Conservation (phyloP, 805 yeast genomes). For the Kuraishia hungarica region DNA sequence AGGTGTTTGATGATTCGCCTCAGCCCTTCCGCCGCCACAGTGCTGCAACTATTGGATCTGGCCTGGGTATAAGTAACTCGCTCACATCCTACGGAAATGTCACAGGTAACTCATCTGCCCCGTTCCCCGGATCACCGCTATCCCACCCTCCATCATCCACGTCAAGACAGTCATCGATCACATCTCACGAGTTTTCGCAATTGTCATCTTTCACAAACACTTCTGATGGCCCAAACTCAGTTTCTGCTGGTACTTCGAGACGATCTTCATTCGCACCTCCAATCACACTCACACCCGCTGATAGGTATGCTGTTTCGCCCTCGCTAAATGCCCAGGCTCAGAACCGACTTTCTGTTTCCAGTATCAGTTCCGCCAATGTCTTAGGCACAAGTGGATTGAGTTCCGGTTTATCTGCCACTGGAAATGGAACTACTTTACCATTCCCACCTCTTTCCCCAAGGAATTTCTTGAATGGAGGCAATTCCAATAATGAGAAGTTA, state of each 20-base stretch:
- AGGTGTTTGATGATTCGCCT: conserved; percentile 6
- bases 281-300: neutral
- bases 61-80: neutral
- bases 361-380: neutral
- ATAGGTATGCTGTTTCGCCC: neutral
- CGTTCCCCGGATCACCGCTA: conserved; percentile 19
- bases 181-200: conserved; percentile 8
- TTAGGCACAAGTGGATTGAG: neutral
- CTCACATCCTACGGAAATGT: neutral
- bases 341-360: neutral
- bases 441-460: conserved; percentile 1
- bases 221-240: neutral
- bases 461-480: neutral
- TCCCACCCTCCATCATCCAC: conserved; percentile 16
- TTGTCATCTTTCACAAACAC: neutral
- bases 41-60: conserved; percentile 9
- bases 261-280: conserved; percentile 1
- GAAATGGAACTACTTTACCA: neutral
- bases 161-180: conserved; percentile 23
- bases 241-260: neutral
- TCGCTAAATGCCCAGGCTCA: neutral
- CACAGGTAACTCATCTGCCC: conserved; percentile 6
- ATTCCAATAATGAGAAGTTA: neutral
- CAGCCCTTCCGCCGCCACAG: conserved; percentile 7
- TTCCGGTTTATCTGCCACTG: neutral